phyloP scores from a whole-genome alignment of 2,329 filamentous ascomycete species.

The Trichophyton mentagrophytes region DNA sequence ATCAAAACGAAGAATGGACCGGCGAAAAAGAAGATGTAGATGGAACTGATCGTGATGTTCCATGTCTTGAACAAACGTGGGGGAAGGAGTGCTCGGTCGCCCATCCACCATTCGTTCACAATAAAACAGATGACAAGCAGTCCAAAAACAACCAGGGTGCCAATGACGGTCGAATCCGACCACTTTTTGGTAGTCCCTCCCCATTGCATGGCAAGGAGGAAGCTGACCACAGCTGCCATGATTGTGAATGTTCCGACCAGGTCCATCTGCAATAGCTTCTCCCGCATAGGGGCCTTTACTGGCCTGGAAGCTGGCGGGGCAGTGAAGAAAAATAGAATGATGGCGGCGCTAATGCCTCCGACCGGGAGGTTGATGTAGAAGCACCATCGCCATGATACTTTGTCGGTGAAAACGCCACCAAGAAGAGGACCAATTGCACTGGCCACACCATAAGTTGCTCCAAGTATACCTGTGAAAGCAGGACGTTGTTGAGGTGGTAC shows the following conservation, averaged over 20 bases:
- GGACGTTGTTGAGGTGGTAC: slow-evolving; percentile 10
- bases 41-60: background rate
- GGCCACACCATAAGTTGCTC: slow-evolving; percentile 12
- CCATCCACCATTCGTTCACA: slow-evolving; percentile 10
- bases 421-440: slow-evolving; percentile 13
- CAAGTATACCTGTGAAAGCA: slow-evolving; percentile 12
- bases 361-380: slow-evolving; percentile 28
- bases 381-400: slow-evolving; percentile 14
- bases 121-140: slow-evolving; percentile 15
- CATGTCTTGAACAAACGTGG: slow-evolving; percentile 17
- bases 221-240: slow-evolving; percentile 17
- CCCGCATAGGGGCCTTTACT: slow-evolving; percentile 9
- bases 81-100: slow-evolving; percentile 19
- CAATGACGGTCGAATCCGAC: slow-evolving; percentile 16
- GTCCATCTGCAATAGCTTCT: slow-evolving; percentile 17
- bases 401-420: slow-evolving; percentile 13
- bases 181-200: slow-evolving; percentile 17
- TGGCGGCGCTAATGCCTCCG: slow-evolving; percentile 8
- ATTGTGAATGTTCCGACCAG: slow-evolving; percentile 16
- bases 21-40: slow-evolving; percentile 10
- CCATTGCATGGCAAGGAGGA: slow-evolving; percentile 20
- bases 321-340: slow-evolving; percentile 13
- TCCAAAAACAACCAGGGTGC: slow-evolving; percentile 15
- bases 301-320: slow-evolving; percentile 11
- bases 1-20: slow-evolving; percentile 11